Percentiles rank a stretch among this genome's conserved stretches.
Conservation (phyloP, 2,329 filamentous ascomycete species). For the Exophiala bonariae region DNA sequence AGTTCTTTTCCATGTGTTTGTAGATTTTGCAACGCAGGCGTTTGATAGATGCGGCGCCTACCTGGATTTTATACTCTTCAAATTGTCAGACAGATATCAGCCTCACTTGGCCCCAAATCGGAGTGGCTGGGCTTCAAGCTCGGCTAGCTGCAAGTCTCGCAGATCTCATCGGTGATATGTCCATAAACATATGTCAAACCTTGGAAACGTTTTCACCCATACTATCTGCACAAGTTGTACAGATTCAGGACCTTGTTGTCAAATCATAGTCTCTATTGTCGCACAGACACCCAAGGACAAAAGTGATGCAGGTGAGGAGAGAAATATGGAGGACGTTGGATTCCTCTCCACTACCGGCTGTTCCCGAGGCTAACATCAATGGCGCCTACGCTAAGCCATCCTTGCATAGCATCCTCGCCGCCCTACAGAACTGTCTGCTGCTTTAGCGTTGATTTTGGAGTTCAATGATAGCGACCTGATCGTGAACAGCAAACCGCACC, state of each 20-base stretch:
- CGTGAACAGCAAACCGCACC: no score
- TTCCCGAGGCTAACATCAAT: conserved; percentile 12
- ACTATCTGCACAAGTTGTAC: conserved; percentile 9
- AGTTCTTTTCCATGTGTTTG: no score
- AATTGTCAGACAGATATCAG: no score
- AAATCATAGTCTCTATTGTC: conserved; percentile 15
- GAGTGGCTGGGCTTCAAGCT: conserved; percentile 18
- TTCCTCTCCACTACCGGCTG: background rate
- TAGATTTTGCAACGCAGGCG: no score
- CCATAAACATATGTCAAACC: conserved; percentile 20
- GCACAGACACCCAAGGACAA: conserved; percentile 8
- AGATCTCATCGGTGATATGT: conserved; percentile 11
- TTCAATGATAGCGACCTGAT: no score
- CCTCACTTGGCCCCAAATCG: conserved; percentile 10
- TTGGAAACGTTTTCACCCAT: conserved; percentile 1
- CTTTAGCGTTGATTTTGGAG: no score
- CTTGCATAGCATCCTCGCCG: background rate
- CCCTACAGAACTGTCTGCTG: no score
- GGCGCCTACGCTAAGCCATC: background rate
- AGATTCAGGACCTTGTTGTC: conserved; percentile 16
- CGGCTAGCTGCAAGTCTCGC: conserved; percentile 24
- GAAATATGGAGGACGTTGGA: background rate
- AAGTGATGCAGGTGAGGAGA: conserved; percentile 3
- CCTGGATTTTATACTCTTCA: background rate
- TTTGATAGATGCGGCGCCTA: no score